Evolutionary conservation across 805 yeast species (phyloP), one percentile per base, ranked within the genome.

Genomic region (Sungouiozyma intestinalis): DNA sequence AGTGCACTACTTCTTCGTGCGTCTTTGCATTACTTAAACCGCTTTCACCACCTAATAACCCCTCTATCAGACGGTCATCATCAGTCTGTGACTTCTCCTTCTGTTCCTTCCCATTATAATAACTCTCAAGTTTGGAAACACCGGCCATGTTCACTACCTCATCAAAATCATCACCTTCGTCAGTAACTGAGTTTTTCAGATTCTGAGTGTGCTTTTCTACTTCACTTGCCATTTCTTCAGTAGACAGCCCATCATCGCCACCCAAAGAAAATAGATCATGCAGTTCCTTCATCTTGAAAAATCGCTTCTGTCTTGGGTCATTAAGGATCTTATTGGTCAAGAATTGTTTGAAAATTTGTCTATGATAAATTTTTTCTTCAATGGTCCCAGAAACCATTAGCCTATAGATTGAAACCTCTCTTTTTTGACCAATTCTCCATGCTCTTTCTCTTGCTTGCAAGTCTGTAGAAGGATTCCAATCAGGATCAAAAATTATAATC

Each of bases 401-500:
- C 45, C 98, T 66, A 53, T 90, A 92, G 31, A 90, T 88, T 5
- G 87, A 77, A 7, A 90, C 97, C 51, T 88, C 95, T 44, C 80
- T 77, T 57, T 83, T 88, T 60, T 90, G 98, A 1, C 98, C 98
- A 48, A 90, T 69, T 49, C 98, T 70, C 97, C 97, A 92, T 0
- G 97, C 97, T 39, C 98, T 66, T 59, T 90, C 98, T 45, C 97
- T 70, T 0, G 98, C 98, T 62, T 90, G 98, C 45, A 88, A 72
- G 65, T 90, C 98, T 0, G 97, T 92, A 1, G 96, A 86, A 1
- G 98, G 98, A 55, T 90, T 90, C 98, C 98, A 90, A 62, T 92
- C 97, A 0, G 98, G 98, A 55, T 90, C 98, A 58, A 74, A 90
- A 14, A 90, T 90, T 17, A 90, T 85, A 11, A 90, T 96, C 36